Conservation (phyloP, 2,329 filamentous ascomycete genomes). For the Colletotrichum abscissum region DNA sequence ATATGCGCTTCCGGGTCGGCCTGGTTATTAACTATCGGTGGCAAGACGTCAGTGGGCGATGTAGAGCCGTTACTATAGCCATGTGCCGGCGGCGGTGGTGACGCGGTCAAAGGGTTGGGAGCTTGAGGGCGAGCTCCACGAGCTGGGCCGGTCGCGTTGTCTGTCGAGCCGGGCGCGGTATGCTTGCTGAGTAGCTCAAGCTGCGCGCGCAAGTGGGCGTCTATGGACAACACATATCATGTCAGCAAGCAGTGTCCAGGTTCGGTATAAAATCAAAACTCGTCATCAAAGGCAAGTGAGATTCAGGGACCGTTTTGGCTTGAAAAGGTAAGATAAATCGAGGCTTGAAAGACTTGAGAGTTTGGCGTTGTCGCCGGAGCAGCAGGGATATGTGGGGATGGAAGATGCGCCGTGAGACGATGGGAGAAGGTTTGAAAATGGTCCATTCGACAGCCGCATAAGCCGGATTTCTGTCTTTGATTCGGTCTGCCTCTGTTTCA, state of each 20-base stretch:
- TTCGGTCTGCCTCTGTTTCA: neutral
- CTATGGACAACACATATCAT: conserved; percentile 31
- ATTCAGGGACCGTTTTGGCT: neutral
- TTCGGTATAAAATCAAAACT: neutral
- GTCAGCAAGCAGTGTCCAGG: conserved; percentile 27
- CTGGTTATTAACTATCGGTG: conserved; percentile 46
- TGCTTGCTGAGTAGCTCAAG: conserved; percentile 56
- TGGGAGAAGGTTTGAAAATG: neutral
- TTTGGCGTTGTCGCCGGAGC: conserved; percentile 6
- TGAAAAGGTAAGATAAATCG: conserved; percentile 6
- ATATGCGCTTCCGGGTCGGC: conserved; percentile 58
- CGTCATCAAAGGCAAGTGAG: neutral
- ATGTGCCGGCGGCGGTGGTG: conserved; percentile 48
- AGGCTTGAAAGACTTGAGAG: conserved; percentile 1
- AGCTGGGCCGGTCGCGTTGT: conserved; percentile 40
- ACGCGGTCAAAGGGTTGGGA: conserved; percentile 44
- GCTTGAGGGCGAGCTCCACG: conserved; percentile 42
- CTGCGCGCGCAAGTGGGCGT: conserved; percentile 53
- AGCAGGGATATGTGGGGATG: conserved; percentile 9
- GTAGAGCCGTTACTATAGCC: conserved; percentile 54
- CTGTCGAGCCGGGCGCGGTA: conserved; percentile 46
- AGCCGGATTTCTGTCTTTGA: neutral
- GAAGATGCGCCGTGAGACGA: conserved; percentile 13
- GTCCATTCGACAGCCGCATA: neutral
- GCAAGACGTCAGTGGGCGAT: conserved; percentile 48